Conservation (phyloP, 257 asterid genomes). For the Jaltomata sinuosa region DNA sequence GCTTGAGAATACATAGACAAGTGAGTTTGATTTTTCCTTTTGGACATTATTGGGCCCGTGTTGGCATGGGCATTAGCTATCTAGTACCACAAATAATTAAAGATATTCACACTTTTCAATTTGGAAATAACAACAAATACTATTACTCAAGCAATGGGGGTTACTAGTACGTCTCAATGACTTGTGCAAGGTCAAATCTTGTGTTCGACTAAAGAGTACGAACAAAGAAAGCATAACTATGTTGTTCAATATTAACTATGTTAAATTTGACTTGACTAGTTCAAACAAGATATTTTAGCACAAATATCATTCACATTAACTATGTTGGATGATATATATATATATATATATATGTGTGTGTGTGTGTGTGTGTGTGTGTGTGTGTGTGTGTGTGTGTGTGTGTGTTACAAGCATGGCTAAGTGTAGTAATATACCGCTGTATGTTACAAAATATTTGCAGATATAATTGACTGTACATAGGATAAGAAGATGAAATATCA, state of each 20-base stretch:
- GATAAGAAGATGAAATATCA: constrained; percentile 11
- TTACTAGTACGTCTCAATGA: background rate
- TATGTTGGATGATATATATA: too few species aligned
- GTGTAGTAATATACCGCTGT: background rate
- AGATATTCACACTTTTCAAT: background rate
- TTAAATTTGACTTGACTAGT: too few species aligned
- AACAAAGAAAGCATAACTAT: background rate
- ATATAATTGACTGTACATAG: background rate
- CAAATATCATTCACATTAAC: background rate
- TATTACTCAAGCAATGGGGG: background rate
- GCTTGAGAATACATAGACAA: too few species aligned
- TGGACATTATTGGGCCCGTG: too few species aligned
- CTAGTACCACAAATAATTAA: background rate
- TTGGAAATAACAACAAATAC: background rate
- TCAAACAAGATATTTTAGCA: background rate
- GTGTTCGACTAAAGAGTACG: background rate
- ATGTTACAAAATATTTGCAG: background rate
- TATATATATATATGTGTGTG: too few species aligned
- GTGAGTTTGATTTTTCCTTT: too few species aligned
- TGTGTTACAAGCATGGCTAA: background rate
- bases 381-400: too few species aligned
- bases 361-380: too few species aligned
- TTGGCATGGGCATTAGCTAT: too few species aligned
- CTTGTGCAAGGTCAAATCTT: background rate
- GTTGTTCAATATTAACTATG: background rate